Conservation (phyloP, 2,329 filamentous ascomycete genomes). For the Ophiocordyceps sinensis region DNA sequence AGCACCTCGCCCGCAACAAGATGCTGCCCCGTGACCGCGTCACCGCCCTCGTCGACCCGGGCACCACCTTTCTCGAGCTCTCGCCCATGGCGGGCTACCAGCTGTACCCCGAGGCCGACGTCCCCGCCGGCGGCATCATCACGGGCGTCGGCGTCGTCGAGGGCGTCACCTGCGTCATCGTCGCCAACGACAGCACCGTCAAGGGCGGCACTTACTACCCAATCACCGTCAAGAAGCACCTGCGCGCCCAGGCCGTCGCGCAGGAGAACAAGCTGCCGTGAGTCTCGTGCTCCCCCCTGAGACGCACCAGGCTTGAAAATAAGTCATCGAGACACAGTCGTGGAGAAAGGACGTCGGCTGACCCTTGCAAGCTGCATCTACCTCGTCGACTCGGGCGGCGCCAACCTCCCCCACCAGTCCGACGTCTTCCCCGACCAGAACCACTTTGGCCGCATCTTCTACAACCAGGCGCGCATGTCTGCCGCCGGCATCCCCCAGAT, state of each 20-base stretch:
- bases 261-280: constrained; percentile 67
- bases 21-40: constrained; percentile 89
- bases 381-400: constrained; percentile 88
- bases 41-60: constrained; percentile 74
- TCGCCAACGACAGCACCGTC: constrained; percentile 92
- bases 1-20: constrained; percentile 78
- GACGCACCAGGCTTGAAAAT: too few species aligned
- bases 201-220: constrained; percentile 97
- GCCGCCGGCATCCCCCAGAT: constrained; percentile 81
- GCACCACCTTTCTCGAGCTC: constrained; percentile 84
- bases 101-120: constrained; percentile 74
- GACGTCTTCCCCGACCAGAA: constrained; percentile 92
- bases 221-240: constrained; percentile 94
- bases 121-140: constrained; percentile 82
- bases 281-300: constrained; percentile 13
- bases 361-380: constrained; percentile 58
- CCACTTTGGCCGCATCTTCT: constrained; percentile 96
- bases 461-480: constrained; percentile 93
- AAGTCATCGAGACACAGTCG: too few species aligned
- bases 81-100: constrained; percentile 79
- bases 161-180: constrained; percentile 82
- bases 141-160: constrained; percentile 84
- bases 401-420: constrained; percentile 86
- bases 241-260: constrained; percentile 81
- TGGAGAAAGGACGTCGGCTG: background rate